Evolutionary conservation across 768 basidiomycete species (phyloP).

Genomic region (Cystobasidium ongulense): DNA sequence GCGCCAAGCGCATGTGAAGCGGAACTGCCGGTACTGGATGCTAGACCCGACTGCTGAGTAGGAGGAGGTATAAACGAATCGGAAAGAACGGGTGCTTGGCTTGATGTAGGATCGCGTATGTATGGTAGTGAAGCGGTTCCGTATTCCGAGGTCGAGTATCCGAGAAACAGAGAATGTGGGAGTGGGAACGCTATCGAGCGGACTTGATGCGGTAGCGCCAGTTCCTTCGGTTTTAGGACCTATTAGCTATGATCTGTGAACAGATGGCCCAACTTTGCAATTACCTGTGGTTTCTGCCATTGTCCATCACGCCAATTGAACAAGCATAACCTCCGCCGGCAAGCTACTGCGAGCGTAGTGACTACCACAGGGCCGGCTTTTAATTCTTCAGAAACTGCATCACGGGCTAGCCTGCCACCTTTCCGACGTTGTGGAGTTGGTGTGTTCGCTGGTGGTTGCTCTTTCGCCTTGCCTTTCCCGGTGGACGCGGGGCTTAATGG

Average conservation of each 20-base stretch:
- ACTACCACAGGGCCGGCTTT: slow-evolving; percentile 58
- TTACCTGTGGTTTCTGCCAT: slow-evolving; percentile 42
- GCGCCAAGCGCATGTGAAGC: slow-evolving; percentile 14
- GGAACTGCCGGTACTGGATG: not conserved
- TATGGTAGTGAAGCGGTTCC: slow-evolving; percentile 55
- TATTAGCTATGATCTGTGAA: not conserved
- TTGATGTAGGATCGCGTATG: slow-evolving; percentile 52
- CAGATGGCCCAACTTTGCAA: not conserved
- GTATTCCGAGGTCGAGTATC: slow-evolving; percentile 70
- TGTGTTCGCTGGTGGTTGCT: slow-evolving; percentile 70
- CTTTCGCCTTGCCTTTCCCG: slow-evolving; percentile 50
- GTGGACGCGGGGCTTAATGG: not conserved
- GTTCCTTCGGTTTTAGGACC: slow-evolving; percentile 55
- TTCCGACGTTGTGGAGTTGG: slow-evolving; percentile 51
- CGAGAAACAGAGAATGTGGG: slow-evolving; percentile 58
- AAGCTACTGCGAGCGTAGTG: slow-evolving; percentile 76
- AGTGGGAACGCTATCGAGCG: slow-evolving; percentile 69
- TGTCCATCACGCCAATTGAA: slow-evolving; percentile 83
- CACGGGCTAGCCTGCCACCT: slow-evolving; percentile 8
- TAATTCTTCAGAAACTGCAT: slow-evolving; percentile 37
- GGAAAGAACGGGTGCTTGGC: slow-evolving; percentile 49
- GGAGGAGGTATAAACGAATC: slow-evolving; percentile 34
- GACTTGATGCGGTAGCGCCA: slow-evolving; percentile 77
- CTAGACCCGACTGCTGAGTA: not conserved
- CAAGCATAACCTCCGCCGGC: slow-evolving; percentile 70